Percentiles rank a stretch among this genome's conserved stretches.
These are phyloP conservation scores for Fusarium gaditjirri DNA, from an alignment of 2,329 filamentous ascomycete species.

Conservation along the genomic window DNA sequence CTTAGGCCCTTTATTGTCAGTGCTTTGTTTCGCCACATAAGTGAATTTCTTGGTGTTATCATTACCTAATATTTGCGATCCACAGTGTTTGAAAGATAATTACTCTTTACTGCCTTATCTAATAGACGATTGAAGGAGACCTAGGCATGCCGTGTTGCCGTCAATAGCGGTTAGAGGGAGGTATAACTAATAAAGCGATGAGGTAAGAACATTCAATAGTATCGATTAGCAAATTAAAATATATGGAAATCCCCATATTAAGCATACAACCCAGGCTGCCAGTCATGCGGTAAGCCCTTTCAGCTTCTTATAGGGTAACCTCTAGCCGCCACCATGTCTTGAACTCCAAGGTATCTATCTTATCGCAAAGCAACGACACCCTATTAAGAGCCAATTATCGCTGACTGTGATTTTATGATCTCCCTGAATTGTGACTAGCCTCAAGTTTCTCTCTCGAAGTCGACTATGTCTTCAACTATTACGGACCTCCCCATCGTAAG, in stretches of 20 bases:
- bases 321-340: not conserved
- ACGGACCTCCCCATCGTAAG: not conserved
- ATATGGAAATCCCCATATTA: not conserved
- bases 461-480: fast-evolving
- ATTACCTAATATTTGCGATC: not conserved
- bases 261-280: fast-evolving
- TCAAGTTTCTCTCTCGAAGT: not conserved
- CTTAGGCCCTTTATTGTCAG: not conserved
- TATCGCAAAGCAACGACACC: not conserved
- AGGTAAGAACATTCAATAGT: not conserved
- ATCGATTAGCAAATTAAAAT: too few species aligned
- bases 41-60: fast-evolving
- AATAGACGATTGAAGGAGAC: not conserved
- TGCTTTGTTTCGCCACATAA: not conserved
- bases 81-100: not conserved
- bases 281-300: not conserved
- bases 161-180: fast-evolving
- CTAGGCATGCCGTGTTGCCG: not conserved
- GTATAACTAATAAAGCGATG: not conserved
- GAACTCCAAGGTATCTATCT: not conserved
- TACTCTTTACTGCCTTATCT: not conserved
- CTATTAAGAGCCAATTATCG: fast-evolving
- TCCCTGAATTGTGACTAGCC: not conserved
- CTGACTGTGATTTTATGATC: not conserved
- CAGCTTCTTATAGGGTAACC: not conserved